These are phyloP conservation scores for Arabis alpina DNA, from an alignment of 345 rosid species.

Conservation along the genomic window DNA sequence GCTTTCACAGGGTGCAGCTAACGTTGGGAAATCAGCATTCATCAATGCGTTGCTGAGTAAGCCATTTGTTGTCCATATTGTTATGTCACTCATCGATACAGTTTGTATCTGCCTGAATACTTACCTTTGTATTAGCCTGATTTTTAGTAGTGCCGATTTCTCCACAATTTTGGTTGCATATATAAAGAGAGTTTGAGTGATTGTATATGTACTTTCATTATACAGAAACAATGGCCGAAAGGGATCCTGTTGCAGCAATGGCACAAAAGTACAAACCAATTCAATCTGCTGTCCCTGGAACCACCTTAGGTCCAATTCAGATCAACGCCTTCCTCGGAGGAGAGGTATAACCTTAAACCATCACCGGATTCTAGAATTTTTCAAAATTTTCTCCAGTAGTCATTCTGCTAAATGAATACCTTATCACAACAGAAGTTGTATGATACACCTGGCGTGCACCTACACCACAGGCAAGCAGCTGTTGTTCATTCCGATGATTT, in stretches of 20 bases:
- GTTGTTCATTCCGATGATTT: conserved; percentile 91
- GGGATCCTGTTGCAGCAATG: conserved; percentile 92
- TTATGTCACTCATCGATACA: neutral
- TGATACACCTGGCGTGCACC: conserved; percentile 97
- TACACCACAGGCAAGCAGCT: conserved; percentile 97
- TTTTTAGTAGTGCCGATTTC: neutral
- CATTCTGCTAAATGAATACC: conserved; percentile 5
- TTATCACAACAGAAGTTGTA: conserved; percentile 62
- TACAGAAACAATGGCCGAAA: conserved; percentile 76
- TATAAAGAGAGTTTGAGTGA: neutral
- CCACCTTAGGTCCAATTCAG: conserved; percentile 93
- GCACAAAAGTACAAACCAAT: conserved; percentile 88
- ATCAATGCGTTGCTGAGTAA: conserved; percentile 89
- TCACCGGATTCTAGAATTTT: conserved; percentile 13
- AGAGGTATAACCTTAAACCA: conserved; percentile 59
- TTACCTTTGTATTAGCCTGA: conserved; percentile 11
- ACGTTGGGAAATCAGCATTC: conserved; percentile 98
- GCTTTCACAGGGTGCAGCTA: conserved; percentile 79
- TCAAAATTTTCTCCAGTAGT: neutral
- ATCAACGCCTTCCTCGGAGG: conserved; percentile 92
- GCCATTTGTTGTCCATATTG: conserved; percentile 34
- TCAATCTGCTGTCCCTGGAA: conserved; percentile 98
- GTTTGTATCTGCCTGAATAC: conserved; percentile 1
- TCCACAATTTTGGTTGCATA: neutral
- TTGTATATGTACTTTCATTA: conserved; percentile 3